Conservation (phyloP, 2,329 filamentous ascomycete species). For the Elsinoe australis region DNA sequence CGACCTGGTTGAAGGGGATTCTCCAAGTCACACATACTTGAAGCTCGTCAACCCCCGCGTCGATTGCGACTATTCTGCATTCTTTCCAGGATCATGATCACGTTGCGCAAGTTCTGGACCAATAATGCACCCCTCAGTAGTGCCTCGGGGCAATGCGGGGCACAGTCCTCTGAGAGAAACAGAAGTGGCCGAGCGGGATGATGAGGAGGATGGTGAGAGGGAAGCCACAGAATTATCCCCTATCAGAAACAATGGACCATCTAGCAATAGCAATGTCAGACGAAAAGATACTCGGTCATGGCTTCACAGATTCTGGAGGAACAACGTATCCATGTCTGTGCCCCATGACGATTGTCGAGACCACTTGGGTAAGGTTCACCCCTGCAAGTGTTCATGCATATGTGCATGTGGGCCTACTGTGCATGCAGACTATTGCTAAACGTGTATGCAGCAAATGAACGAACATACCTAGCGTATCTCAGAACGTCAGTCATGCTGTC, state of each 20-base stretch:
- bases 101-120: neutral
- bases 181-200: conserved; percentile 16
- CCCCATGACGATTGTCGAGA: conserved; percentile 46
- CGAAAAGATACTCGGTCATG: conserved; percentile 15
- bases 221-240: conserved; percentile 30
- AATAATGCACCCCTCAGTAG: conserved; percentile 12
- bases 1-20: too few species aligned
- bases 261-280: neutral
- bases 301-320: conserved; percentile 41
- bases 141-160: conserved; percentile 19
- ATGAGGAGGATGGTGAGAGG: conserved; percentile 22
- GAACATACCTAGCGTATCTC: conserved; percentile 66
- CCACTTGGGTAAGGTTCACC: conserved; percentile 44
- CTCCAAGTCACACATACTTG: too few species aligned
- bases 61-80: neutral
- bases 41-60: neutral
- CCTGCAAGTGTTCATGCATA: conserved; percentile 6
- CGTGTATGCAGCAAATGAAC: conserved; percentile 55
- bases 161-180: conserved; percentile 20
- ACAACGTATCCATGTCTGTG: conserved; percentile 45
- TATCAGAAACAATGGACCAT: conserved; percentile 16
- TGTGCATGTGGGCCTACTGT: neutral
- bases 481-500: conserved; percentile 62
- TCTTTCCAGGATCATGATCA: neutral
- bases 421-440: conserved; percentile 8